Conservation (phyloP, 805 yeast genomes). For the Myxozyma vanderwaltii region DNA sequence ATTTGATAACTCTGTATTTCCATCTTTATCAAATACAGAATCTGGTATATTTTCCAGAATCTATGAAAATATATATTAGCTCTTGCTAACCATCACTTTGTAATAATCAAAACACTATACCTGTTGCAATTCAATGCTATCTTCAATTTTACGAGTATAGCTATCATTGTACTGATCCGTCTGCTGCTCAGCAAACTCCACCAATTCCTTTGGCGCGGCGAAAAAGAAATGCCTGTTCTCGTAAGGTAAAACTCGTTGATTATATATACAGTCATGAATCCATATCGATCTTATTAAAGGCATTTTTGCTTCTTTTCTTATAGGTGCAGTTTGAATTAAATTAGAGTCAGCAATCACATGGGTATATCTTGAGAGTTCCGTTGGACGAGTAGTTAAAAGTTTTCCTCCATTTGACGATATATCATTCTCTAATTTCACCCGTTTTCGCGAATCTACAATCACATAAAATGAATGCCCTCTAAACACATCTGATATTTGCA, state of each 20-base stretch:
- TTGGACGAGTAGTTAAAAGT: conserved; percentile 16
- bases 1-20: neutral
- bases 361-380: neutral
- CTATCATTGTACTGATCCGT: conserved; percentile 70
- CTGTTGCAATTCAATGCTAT: conserved; percentile 32
- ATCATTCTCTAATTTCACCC: conserved; percentile 47
- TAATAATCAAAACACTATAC: neutral
- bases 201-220: conserved; percentile 44
- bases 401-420: conserved; percentile 49
- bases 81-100: neutral
- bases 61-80: neutral
- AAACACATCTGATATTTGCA: conserved; percentile 3
- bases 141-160: conserved; percentile 45
- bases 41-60: neutral
- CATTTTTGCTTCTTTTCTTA: conserved; percentile 50
- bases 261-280: conserved; percentile 65
- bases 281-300: conserved; percentile 70
- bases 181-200: conserved; percentile 40
- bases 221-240: conserved; percentile 63
- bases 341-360: conserved; percentile 34
- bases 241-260: conserved; percentile 49
- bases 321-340: conserved; percentile 46
- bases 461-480: conserved; percentile 19
- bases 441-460: conserved; percentile 4
- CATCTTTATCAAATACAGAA: neutral